Evolutionary conservation across 306 rosid species (phyloP).

Genomic region (Carpinus viminea): DNA sequence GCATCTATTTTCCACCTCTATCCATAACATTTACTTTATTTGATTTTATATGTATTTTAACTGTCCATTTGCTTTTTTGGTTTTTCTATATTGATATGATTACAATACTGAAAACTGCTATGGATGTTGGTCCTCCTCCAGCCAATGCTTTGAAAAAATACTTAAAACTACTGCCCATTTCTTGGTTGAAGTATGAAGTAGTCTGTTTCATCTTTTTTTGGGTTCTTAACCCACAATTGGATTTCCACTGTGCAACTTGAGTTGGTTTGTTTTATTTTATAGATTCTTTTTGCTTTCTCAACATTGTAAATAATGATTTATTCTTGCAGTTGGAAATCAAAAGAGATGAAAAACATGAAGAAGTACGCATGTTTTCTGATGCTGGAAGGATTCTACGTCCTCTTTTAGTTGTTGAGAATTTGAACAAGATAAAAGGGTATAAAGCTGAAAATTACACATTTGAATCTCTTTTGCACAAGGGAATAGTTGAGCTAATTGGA

Average conservation of each 20-base stretch:
- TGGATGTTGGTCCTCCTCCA: not conserved
- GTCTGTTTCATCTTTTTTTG: not conserved
- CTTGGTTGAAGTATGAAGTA: not conserved
- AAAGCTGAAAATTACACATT: slow-evolving; percentile 57
- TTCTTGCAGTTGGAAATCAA: slow-evolving; percentile 78
- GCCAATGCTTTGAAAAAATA: not conserved
- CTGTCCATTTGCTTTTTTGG: not conserved
- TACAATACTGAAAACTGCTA: not conserved
- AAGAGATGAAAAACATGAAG: slow-evolving; percentile 68
- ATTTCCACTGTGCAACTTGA: not conserved
- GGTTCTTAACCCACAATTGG: not conserved
- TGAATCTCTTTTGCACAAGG: slow-evolving; percentile 61
- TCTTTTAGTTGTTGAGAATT: slow-evolving; percentile 76
- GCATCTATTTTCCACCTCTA: not conserved
- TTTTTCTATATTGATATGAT: no score
- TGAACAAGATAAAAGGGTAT: slow-evolving; percentile 51
- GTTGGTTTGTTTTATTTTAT: slow-evolving; percentile 7
- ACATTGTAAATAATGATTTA: slow-evolving; percentile 21
- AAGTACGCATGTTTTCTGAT: slow-evolving; percentile 83
- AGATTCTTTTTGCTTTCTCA: not conserved
- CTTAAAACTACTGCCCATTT: not conserved
- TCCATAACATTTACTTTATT: not conserved
- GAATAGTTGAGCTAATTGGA: slow-evolving; percentile 83
- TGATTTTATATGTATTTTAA: not conserved
- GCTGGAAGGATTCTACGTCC: slow-evolving; percentile 96